Base-by-base conservation (phyloP, 129 eudicot genomes). In the Ambrosia artemisiifolia region DNA sequence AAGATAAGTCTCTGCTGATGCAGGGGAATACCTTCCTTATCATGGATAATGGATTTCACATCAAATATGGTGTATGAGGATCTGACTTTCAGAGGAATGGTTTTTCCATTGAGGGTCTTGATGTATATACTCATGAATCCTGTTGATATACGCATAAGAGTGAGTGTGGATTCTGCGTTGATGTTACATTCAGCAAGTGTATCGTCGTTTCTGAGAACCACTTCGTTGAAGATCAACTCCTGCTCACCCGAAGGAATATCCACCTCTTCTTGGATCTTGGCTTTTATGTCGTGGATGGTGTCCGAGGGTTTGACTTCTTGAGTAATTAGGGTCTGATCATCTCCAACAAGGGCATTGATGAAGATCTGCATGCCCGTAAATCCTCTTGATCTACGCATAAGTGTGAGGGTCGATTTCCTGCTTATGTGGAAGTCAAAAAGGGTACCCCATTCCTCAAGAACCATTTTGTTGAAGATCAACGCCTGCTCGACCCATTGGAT, bases 1-100 rank as follows among this genome's bases (percentile, higher is more conserved):
- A 18, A 64, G 42, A 50, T 13, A 3, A 75, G 20, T 24, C 72
- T 62, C 44, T 64, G 79, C 46, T 65, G 46, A 6, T 18, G 4
- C 6, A 2, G 19, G 55, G 24, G 44, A 40, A 1, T 6, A 40
- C 44, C 2, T 40, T 40, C 44, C 44, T 7, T 7, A 40, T 40
- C 44, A 0, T 38, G 43, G 43, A n/a, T 16, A 24, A n/a, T 6
- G 10, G 59, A 16, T 17, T 51, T 51, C 28, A 51, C 11, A 6
- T 5, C 2, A 28, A 2, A 6, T 28, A 54, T 54, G 33, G 32
- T 54, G 61, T 54, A 1, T 19, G 34, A 24, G n/a, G 63, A 6
- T 20, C 9, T 24, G 35, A 56, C 34, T 0, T 55, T 20, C n/a
- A 55, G 33, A 20, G 5, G 2, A 20, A 8, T 19, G 35, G 6